phyloP scores from a whole-genome alignment of 2,329 filamentous ascomycete genomes.

The Hypoxylon sp. region DNA sequence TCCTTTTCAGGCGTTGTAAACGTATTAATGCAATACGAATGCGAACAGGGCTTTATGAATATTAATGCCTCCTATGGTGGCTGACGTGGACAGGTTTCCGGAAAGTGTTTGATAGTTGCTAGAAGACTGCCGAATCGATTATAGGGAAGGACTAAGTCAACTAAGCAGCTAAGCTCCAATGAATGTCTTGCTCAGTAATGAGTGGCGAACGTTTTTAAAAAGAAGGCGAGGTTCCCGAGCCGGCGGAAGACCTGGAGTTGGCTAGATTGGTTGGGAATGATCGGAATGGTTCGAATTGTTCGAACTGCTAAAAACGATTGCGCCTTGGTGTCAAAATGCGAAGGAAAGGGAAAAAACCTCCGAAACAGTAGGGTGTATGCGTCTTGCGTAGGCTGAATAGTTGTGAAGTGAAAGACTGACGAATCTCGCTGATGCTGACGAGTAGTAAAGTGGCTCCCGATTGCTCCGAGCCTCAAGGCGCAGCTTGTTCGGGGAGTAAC shows the following conservation, averaged over 20 bases:
- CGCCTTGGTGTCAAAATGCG: constrained; percentile 32
- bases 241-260: constrained; percentile 51
- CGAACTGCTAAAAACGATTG: constrained; percentile 35
- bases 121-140: constrained; percentile 41
- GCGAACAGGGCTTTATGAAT: constrained; percentile 33
- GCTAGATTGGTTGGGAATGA: constrained; percentile 45
- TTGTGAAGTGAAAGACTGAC: constrained; percentile 42
- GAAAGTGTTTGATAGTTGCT: constrained; percentile 37
- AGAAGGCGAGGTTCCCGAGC: constrained; percentile 49
- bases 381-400: constrained; percentile 43
- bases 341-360: constrained; percentile 33
- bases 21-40: constrained; percentile 27
- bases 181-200: constrained; percentile 25
- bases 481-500: constrained; percentile 35
- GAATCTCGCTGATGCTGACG: constrained; percentile 45
- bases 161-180: constrained; percentile 41
- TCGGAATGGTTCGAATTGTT: constrained; percentile 26
- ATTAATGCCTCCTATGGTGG: constrained; percentile 47
- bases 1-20: constrained; percentile 29
- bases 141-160: constrained; percentile 31
- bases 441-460: constrained; percentile 43
- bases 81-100: constrained; percentile 47
- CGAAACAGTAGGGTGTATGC: constrained; percentile 29
- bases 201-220: constrained; percentile 37
- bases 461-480: constrained; percentile 45